phyloP scores from a whole-genome alignment of 2,329 filamentous ascomycete genomes.

The Aspergillus aculeatus region DNA sequence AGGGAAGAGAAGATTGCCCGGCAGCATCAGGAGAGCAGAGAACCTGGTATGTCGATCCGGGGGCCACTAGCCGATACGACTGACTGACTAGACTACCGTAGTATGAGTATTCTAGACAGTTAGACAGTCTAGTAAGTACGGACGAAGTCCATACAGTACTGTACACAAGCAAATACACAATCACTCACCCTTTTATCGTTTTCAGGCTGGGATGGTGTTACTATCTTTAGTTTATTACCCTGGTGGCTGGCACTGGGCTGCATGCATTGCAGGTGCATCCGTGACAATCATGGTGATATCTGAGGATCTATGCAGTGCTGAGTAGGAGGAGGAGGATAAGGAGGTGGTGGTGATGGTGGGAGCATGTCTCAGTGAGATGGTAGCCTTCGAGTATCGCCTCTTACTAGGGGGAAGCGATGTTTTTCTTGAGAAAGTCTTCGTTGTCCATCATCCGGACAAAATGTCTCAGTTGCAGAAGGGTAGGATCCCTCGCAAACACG shows the following conservation, averaged over 20 bases:
- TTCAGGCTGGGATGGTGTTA: neutral
- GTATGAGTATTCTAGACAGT: neutral
- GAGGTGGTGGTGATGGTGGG: neutral
- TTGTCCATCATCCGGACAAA: neutral
- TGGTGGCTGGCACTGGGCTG: neutral
- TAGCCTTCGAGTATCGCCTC: neutral
- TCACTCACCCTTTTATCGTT: neutral
- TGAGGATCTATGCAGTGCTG: too few relatives aligned
- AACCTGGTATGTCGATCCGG: conserved; percentile 18
- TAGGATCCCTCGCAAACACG: too few relatives aligned
- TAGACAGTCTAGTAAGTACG: neutral
- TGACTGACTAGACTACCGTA: neutral
- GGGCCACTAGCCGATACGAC: conserved; percentile 13
- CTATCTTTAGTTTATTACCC: neutral
- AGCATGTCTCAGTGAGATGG: neutral
- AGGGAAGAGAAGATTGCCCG: neutral
- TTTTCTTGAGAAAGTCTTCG: neutral
- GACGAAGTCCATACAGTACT: neutral
- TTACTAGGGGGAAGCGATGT: neutral
- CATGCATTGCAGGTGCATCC: neutral
- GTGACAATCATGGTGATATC: neutral
- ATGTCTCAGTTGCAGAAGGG: conserved; percentile 13
- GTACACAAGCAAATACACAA: too few relatives aligned
- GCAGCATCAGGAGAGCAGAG: neutral
- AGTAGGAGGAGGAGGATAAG: too few relatives aligned